Evolutionary conservation across 2,329 filamentous ascomycete species (phyloP), one percentile per base, ranked within the genome.

Genomic region (Tolypocladium pustulatum): DNA sequence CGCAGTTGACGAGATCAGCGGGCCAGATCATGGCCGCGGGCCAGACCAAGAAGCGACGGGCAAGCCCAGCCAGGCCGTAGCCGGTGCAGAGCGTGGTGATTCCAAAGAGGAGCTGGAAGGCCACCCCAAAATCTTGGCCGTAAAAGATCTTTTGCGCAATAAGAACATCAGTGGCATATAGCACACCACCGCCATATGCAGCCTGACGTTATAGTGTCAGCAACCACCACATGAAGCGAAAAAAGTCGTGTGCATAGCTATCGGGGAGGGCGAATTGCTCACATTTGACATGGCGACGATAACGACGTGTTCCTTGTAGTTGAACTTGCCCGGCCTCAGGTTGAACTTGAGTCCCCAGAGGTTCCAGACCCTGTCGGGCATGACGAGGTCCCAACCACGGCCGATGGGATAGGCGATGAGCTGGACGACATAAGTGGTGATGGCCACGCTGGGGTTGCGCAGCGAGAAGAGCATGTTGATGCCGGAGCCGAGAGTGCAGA

Each of bases 221-320:
- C 54, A 37, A 43, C 10, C 43, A 52, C 25, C 8, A n/a, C 4
- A 7, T 52, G 5, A 41, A 52, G 46, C 17, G n/a, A 25, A 51
- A 32, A 34, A n/a, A 37, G n/a, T 20, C 13, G 27, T n/a, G n/a
- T 20, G n/a, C 4, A 13, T 15, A 12, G 5, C 12, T 10, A 13
- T 27, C 22, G 20, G n/a, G 37, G 37, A 25, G 54, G 15, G 43
- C 51, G 13, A 9, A 49, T 34, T 34, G 22, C 80, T 72, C 65
- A 84, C 82, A 68, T 84, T 85, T 2, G 82, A 84, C 83, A 86
- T 86, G 67, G 83, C 80, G 30, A 84, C 81, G 63, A 85, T 83
- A 43, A 84, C 72, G 56, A 83, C 79, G 65, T 85, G 82, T 66
- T 85, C 82, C 72, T 85, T 85, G 68, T 78, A 79, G 69, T 84